Evolutionary conservation across 148 eudicot species (phyloP), one percentile per base, ranked within the genome.

Genomic region (Amaranthus palmeri): DNA sequence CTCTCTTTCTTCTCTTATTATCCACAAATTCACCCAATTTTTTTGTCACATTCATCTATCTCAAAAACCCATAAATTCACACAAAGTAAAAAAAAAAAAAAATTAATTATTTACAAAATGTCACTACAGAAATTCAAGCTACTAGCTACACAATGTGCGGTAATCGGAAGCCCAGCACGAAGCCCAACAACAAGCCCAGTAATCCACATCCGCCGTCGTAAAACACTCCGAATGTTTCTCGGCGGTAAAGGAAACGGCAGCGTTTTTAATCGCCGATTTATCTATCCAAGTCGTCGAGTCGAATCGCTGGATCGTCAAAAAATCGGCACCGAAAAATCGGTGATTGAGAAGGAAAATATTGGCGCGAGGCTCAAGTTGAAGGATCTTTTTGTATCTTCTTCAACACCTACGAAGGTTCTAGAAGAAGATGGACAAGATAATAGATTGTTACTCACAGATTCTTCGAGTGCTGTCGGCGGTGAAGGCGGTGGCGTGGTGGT

Each of bases 171-270:
- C 78, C 98, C 98, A 0, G 74, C 87, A 0, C 84, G 90, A 5
- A 87, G 91, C 77, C 96, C 98, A 1, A 81, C 96, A 0, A 68
- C 95, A 3, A 91, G 97, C 60, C 98, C 98, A 0, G 88, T 91
- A 15, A 79, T 93, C 67, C 97, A 89, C 76, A 93, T 93, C 85
- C 98, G 98, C 85, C 97, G 98, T 57, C 88, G 98, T 13, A 91
- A 80, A 73, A 91, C 97, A 43, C 97, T 93, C 59, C 87, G 97
- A 3, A 93, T 93, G 98, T 79, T 93, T 18, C 93, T 93, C 77
- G 66, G 84, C 63, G 71, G 85, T 67, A 84, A 89, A 13, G 56
- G 74, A 25, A 25, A 25, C 36, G 36, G 36, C 70, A 54, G 77
- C 52, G 49, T 65, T 36, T 72, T 75, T 36, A 71, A 72, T 47